Conservation (phyloP, 75 land plant species). For the Gnetum montanum region DNA sequence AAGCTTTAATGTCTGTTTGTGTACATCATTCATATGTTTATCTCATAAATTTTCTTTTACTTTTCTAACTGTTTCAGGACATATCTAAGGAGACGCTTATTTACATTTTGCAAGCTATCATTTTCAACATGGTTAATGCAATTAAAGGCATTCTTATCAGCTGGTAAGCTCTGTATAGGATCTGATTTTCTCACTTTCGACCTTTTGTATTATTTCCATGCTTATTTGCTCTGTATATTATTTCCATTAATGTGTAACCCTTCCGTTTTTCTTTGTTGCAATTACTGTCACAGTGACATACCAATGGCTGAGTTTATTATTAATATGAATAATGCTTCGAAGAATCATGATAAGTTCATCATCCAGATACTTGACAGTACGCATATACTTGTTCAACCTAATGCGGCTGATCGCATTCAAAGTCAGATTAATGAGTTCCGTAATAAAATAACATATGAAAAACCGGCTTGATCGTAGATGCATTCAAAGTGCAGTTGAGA, state of each 20-base stretch:
- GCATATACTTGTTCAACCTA: conserved; percentile 75
- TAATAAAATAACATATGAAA: conserved; percentile 73
- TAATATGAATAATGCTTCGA: conserved; percentile 53
- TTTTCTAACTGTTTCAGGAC: too few relatives aligned
- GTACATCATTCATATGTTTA: too few relatives aligned
- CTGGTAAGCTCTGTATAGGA: neutral
- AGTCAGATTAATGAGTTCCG: conserved; percentile 59
- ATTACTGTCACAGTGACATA: conserved; percentile 50
- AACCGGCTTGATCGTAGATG: conserved; percentile 67
- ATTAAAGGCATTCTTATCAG: neutral
- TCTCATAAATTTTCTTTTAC: too few relatives aligned
- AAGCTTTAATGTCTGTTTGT: too few relatives aligned
- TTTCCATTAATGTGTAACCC: neutral
- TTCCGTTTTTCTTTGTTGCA: neutral
- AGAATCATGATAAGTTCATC: conserved; percentile 67
- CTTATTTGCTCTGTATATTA: neutral
- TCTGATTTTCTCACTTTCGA: neutral
- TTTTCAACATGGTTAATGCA: neutral
- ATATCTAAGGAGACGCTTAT: too few relatives aligned
- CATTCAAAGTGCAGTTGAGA: too few relatives aligned
- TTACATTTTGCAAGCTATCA: too few relatives aligned
- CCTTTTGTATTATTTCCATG: neutral
- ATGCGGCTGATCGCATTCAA: conserved; percentile 56
- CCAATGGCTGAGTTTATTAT: conserved; percentile 89
- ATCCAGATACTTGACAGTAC: conserved; percentile 63